These are phyloP conservation scores for Pythium plurisporium DNA, from an alignment of 352 stramenopile species.

Conservation along the genomic window DNA sequence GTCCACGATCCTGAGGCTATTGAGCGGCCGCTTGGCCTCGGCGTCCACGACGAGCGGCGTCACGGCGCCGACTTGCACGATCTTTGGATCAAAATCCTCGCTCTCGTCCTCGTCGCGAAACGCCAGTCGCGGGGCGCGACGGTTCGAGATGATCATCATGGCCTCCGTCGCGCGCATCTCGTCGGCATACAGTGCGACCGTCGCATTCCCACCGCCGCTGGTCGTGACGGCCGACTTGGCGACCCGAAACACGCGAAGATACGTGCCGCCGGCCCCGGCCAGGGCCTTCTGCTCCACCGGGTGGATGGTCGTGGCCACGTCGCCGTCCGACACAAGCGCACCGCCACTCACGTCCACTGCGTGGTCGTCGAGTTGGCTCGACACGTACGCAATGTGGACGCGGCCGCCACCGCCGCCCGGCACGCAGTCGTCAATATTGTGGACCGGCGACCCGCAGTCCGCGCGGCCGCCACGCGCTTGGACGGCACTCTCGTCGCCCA, in stretches of 20 bases:
- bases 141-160: slow-evolving; percentile 6
- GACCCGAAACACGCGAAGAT: slow-evolving; percentile 54
- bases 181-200: background rate
- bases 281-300: slow-evolving; percentile 39
- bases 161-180: background rate
- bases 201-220: background rate
- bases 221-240: slow-evolving; percentile 21
- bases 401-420: slow-evolving; percentile 59
- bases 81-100: too few species aligned
- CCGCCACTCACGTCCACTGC: slow-evolving; percentile 56
- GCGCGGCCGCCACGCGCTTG: slow-evolving; percentile 49
- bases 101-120: too few species aligned
- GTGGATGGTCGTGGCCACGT: slow-evolving; percentile 28
- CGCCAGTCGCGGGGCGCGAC: too few species aligned
- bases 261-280: slow-evolving; percentile 51
- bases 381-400: slow-evolving; percentile 65
- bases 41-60: slow-evolving; percentile 1
- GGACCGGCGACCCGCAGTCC: slow-evolving; percentile 30
- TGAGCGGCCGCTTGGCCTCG: background rate
- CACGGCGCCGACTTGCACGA: too few species aligned
- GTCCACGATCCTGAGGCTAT: slow-evolving; percentile 33
- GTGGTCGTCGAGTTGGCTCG: slow-evolving; percentile 52
- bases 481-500: slow-evolving; percentile 26
- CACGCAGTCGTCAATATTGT: slow-evolving; percentile 37
- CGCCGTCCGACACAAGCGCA: slow-evolving; percentile 15